Base-by-base conservation (phyloP, 192 early-diverging fungal species). In the Bifiguratus adelaidae region DNA sequence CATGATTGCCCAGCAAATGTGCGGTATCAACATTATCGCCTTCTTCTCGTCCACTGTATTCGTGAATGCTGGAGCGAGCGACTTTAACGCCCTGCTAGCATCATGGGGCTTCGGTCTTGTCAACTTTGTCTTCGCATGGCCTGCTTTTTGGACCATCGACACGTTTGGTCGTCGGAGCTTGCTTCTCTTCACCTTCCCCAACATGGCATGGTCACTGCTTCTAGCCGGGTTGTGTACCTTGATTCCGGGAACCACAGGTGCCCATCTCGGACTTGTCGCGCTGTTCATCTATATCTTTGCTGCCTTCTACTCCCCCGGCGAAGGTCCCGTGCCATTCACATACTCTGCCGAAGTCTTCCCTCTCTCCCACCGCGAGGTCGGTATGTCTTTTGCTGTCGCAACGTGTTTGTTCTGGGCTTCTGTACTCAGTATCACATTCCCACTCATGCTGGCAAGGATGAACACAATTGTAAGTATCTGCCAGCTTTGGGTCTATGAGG, bases 21-120 rank as follows among this genome's bases (percentile, higher is more conserved):
- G 73, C 36, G 88, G 86, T 43, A 86, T 91, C 65, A 88, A 87
- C 60, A 83, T 77, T 5, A 76, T 87, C 33, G 82, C 85, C 46
- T 86, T 78, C 64, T 91, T 85, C 58, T 80, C 77, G 25, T 82
- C 88, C 3, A 74, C 77, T 16, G 86, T 88, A 45, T 79, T 91
- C 65, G 32, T 30, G 27, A 15, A 45, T 20, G 44, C 44, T 30
- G 44, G 44, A 30, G 24, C 32, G 15, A 24, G 21, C 3, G 44
- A 45, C 21, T 30, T 30, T 20, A 45, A 26, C 22, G 44, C 44
- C 16, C 29, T 45, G 9, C 29, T 30, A 25, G 64, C 85, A 6
- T 73, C 79, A 19, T 62, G 83, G 12, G 71, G 79, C 28, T 53
- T 71, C 5, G 66, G 68, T 0, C 60, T 68, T 9, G 41, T 80